Evolutionary conservation across 257 asterid species (phyloP), one percentile per base, ranked within the genome.

Genomic region (Mentha longifolia): DNA sequence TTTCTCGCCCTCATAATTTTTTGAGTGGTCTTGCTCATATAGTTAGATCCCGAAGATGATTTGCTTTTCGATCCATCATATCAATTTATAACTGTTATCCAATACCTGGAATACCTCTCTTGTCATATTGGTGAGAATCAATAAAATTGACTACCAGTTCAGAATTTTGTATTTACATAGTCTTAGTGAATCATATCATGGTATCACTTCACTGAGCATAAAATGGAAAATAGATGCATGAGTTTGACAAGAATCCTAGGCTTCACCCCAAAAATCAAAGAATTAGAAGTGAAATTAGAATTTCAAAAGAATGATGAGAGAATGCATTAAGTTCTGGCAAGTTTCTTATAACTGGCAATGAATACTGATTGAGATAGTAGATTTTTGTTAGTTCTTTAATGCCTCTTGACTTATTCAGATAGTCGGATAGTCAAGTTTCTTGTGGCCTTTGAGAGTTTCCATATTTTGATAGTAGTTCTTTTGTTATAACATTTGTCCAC

Each of bases 381-480:
- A 55, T 25, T 22, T 55, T 55, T n/a, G 15, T 12, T 55, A 2
- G 39, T 55, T 35, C 61, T 22, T 12, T 11, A 55, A 28, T 55
- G 16, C n/a, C 13, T 28, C n/a, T 60, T 19, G 58, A 54, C 37
- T 42, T 16, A 0, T 33, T 60, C 10, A 30, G 28, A 19, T 19
- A 41, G 52, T 59, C 49, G 39, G 13, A 49, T 13, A 43, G 50
- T 46, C 52, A 46, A 46, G 17, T 45, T 39, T 42, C 25, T 60
- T 71, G 55, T 65, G n/a, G 65, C 72, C 35, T 60, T 61, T 50
- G 13, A 49, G 62, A 47, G 52, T 52, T 57, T 62, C 50, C 63
- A 70, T 70, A 42, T 33, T 33, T 33, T 65, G 58, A 9, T 30
- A 39, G n/a, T n/a, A n/a, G 19, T 8, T 7, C n/a, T 62, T 75